Conservation (phyloP, 2,329 filamentous ascomycete genomes). For the Hypocrella siamensis region DNA sequence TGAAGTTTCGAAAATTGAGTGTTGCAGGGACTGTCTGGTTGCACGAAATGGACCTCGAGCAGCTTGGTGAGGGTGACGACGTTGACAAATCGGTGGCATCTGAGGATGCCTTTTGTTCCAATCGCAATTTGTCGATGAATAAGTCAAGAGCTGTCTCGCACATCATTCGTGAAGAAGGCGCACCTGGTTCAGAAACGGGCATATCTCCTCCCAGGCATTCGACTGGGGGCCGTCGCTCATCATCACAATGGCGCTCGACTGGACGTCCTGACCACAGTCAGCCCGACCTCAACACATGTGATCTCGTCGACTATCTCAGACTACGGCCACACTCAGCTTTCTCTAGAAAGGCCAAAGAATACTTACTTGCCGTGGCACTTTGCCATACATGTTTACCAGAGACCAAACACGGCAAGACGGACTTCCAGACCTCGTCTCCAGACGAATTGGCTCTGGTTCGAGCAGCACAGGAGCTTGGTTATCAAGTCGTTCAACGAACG, state of each 20-base stretch:
- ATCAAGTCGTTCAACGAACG: slow-evolving; percentile 58
- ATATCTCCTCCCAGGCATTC: slow-evolving; percentile 16
- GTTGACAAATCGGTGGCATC: not conserved
- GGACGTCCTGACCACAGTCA: slow-evolving; percentile 32
- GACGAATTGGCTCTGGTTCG: slow-evolving; percentile 77
- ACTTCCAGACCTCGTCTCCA: slow-evolving; percentile 78
- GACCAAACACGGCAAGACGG: slow-evolving; percentile 49
- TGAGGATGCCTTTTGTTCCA: slow-evolving; percentile 2
- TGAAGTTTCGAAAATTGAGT: slow-evolving; percentile 89
- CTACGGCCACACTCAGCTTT: slow-evolving; percentile 62
- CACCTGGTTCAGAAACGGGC: slow-evolving; percentile 8
- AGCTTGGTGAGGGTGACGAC: slow-evolving; percentile 1
- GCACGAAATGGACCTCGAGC: slow-evolving; percentile 57
- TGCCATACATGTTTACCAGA: slow-evolving; percentile 90
- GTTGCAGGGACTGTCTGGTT: slow-evolving; percentile 82
- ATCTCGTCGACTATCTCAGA: slow-evolving; percentile 66
- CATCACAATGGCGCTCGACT: slow-evolving; percentile 33
- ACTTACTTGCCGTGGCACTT: slow-evolving; percentile 69
- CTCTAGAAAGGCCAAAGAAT: slow-evolving; percentile 63
- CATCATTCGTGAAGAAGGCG: slow-evolving; percentile 15
- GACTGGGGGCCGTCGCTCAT: slow-evolving; percentile 24
- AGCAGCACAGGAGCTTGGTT: slow-evolving; percentile 76
- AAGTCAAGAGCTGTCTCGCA: slow-evolving; percentile 13
- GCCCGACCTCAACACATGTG: slow-evolving; percentile 47
- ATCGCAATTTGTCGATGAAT: slow-evolving; percentile 11